Conservation (phyloP, 306 rosid genomes). For the cucumber (Cucumis sativus) region Cucumber_9930_V3 NC_026660.2:26416001-26416500, state of each 20-base stretch:
- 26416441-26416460: background rate
- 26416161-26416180: slow-evolving; percentile 30
- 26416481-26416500: background rate
- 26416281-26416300: too few relatives aligned
- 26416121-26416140: slow-evolving; percentile 31
- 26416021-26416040: background rate
- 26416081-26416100: slow-evolving; percentile 38
- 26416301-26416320: background rate
- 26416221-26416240: slow-evolving; percentile 34
- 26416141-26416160: slow-evolving; percentile 41
- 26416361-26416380: background rate
- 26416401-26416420: background rate
- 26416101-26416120: slow-evolving; percentile 36
- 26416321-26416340: background rate
- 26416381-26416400: background rate
- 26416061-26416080: slow-evolving; percentile 44
- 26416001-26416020: background rate
- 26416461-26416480: background rate
- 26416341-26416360: background rate
- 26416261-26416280: background rate
- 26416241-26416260: slow-evolving; percentile 29
- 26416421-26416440: background rate
- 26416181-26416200: slow-evolving; percentile 25
- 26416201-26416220: slow-evolving; percentile 26
- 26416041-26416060: background rate